These are phyloP conservation scores for Termitomyces sp. DNA, from an alignment of 768 basidiomycete genomes.

Conservation along the genomic window DNA sequence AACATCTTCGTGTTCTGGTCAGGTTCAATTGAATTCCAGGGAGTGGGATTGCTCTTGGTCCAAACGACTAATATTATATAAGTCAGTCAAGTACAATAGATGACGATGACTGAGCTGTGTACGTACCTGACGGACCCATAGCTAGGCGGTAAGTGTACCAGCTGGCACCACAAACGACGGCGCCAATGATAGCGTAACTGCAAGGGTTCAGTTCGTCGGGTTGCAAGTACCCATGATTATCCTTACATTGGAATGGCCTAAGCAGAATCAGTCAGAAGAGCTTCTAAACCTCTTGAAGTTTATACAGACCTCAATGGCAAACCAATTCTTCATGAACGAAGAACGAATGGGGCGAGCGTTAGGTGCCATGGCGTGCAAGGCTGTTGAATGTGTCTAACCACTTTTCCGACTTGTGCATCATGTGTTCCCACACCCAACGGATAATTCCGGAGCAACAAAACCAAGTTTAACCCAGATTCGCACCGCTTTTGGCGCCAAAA, in stretches of 20 bases:
- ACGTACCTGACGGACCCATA: conserved; percentile 47
- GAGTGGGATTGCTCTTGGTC: conserved; percentile 72
- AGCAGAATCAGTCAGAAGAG: conserved; percentile 2
- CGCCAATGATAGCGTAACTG: conserved; percentile 48
- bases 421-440: conserved; percentile 28
- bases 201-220: conserved; percentile 1
- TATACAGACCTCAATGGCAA: conserved; percentile 58
- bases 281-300: conserved; percentile 1
- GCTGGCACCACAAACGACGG: conserved; percentile 47
- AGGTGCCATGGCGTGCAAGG: conserved; percentile 3
- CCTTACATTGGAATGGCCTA: conserved; percentile 51
- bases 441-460: conserved; percentile 22
- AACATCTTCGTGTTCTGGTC: conserved; percentile 71
- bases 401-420: neutral
- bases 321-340: conserved; percentile 59
- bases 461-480: too few relatives aligned
- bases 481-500: too few relatives aligned
- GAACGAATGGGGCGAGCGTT: conserved; percentile 26
- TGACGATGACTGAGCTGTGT: neutral
- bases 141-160: conserved; percentile 70
- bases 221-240: conserved; percentile 2
- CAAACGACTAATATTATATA: conserved; percentile 35
- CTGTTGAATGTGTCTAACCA: conserved; percentile 6
- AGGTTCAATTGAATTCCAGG: conserved; percentile 80
- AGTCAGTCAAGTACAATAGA: neutral